Evolutionary conservation across 2,329 filamentous ascomycete genomes (phyloP).

Genomic region (Aspergillus uvarum): DNA sequence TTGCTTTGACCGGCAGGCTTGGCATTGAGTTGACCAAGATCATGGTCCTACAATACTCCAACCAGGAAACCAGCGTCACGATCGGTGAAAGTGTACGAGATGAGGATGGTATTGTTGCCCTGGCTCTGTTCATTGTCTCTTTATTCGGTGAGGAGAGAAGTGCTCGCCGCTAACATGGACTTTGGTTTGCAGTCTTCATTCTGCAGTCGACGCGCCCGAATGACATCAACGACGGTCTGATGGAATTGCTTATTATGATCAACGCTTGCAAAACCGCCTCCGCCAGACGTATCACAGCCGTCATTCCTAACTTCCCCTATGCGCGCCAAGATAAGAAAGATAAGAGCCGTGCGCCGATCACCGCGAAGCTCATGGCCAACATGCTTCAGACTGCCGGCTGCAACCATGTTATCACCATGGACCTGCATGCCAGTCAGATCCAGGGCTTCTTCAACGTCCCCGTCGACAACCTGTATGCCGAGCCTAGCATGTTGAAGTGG

Average conservation of each 20-base stretch:
- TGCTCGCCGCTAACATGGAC: constrained; percentile 10
- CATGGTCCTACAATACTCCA: constrained; percentile 66
- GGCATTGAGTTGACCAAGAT: constrained; percentile 68
- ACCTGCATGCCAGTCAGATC: constrained; percentile 89
- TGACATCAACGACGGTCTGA: constrained; percentile 96
- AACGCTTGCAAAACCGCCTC: constrained; percentile 86
- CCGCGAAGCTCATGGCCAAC: constrained; percentile 91
- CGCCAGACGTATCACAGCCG: constrained; percentile 88
- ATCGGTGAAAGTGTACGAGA: constrained; percentile 95
- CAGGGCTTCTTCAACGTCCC: constrained; percentile 92
- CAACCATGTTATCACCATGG: constrained; percentile 94
- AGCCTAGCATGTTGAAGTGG: constrained; percentile 88
- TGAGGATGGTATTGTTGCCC: constrained; percentile 70
- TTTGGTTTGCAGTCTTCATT: constrained; percentile 70
- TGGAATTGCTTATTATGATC: constrained; percentile 98
- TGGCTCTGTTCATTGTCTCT: constrained; percentile 11
- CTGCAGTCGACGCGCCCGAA: constrained; percentile 91
- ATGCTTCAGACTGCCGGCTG: constrained; percentile 95
- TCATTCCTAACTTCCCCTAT: constrained; percentile 95
- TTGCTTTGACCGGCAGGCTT: constrained; percentile 46
- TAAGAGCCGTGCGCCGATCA: constrained; percentile 92
- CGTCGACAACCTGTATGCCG: constrained; percentile 83
- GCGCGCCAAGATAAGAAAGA: constrained; percentile 98
- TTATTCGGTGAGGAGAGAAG: not conserved
- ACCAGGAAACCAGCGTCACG: constrained; percentile 67